Conservation (phyloP, 257 asterid genomes). For the Coffea eugenioides region DNA sequence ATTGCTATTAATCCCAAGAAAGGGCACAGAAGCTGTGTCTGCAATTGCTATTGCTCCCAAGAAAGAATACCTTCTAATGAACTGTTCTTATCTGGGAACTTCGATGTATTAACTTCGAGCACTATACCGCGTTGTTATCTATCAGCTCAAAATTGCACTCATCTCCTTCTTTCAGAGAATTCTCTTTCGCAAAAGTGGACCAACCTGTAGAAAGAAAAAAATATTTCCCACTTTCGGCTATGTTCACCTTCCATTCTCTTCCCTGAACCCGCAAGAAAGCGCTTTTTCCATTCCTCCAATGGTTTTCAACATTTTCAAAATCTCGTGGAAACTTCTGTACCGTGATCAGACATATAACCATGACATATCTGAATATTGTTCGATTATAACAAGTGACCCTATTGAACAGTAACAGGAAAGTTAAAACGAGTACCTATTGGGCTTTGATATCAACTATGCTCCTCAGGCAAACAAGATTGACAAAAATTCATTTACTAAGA, state of each 20-base stretch:
- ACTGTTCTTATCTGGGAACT: not conserved
- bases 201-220: not conserved
- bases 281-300: not conserved
- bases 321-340: not conserved
- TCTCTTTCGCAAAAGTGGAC: not conserved
- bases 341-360: not conserved
- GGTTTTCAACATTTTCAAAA: no score
- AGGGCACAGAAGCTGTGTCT: no score
- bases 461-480: no score
- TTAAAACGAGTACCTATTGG: no score
- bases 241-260: not conserved
- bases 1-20: no score
- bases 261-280: not conserved
- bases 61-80: no score
- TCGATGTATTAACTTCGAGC: not conserved
- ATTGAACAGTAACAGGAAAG: no score
- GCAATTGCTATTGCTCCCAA: no score
- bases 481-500: no score
- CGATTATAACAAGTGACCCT: no score
- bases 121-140: not conserved
- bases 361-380: no score
- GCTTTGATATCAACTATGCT: no score
- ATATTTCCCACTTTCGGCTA: not conserved
- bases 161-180: not conserved
- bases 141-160: not conserved